Evolutionary conservation across 352 stramenopile species (phyloP).

Genomic region (Peronospora farinosa): DNA sequence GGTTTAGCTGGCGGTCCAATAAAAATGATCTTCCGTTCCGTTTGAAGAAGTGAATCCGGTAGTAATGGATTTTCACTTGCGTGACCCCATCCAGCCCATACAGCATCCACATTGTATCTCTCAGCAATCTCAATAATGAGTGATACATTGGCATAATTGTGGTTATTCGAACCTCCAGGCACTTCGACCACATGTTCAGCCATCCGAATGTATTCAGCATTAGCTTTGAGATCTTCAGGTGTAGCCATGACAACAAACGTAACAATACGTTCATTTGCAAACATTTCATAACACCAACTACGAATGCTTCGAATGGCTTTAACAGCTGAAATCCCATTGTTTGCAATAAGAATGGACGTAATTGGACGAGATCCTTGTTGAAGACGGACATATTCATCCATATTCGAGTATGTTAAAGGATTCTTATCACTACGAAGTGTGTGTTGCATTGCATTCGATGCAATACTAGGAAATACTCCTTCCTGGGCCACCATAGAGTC

Average conservation of each 20-base stretch:
- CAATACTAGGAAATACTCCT: constrained; percentile 4
- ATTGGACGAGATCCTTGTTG: constrained; percentile 89
- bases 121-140: constrained; percentile 98
- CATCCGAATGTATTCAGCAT: constrained; percentile 99
- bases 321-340: constrained; percentile 99
- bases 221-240: constrained; percentile 97
- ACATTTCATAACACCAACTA: constrained; percentile 98
- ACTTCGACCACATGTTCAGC: constrained; percentile 99
- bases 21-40: constrained; percentile 93
- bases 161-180: constrained; percentile 99
- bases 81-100: constrained; percentile 99
- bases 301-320: constrained; percentile 99
- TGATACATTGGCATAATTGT: constrained; percentile 99
- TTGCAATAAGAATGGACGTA: constrained; percentile 97
- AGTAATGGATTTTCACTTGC: constrained; percentile 97
- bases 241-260: constrained; percentile 99
- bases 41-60: constrained; percentile 90
- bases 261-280: constrained; percentile 90
- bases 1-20: constrained; percentile 96
- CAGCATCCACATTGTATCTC: constrained; percentile 93
- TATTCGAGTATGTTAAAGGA: constrained; percentile 75
- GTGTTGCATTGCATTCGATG: not conserved
- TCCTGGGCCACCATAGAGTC: constrained; percentile 28
- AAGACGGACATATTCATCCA: constrained; percentile 90
- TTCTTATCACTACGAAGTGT: constrained; percentile 50